Base-by-base conservation (phyloP, 75 land plant genomes). In the Pinus albicaulis region DNA sequence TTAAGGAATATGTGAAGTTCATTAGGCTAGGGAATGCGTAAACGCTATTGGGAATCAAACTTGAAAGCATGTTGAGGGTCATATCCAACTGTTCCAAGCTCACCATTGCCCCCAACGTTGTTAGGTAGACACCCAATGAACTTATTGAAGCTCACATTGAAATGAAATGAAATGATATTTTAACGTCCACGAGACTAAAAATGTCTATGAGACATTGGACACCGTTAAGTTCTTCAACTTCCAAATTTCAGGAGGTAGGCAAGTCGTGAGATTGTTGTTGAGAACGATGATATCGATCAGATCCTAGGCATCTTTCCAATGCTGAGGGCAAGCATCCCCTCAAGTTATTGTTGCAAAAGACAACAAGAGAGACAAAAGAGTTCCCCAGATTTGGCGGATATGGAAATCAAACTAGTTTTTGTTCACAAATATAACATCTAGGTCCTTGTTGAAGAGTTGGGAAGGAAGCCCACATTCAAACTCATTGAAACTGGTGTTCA, bases 11-110 rank as follows among this genome's bases (percentile, higher is more conserved):
- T 1, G 88, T 83, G 62, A 94, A 88, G 69, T 89, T 88, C 71
- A 86, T 36, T 60, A 94, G 62, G 2, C 60, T 77, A 15, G 91
- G 88, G 17, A 94, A 82, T 8, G 25, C 28, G 72, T 95, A 94
- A 38, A 94, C 83, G 57, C 57, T 58, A 12, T 72, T 79, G 0
- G 95, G 91, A 10, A 95, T 88, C 8, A 13, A 73, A 31, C 98
- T 96, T 23, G 91, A 79, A 17, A 95, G 75, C 81, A 77, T 57
- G 75, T 95, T 95, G 81, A 87, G 85, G 2, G 86, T 89, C 70
- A 95, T 82, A 70, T 87, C 81, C 60, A 95, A 78, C 65, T 85
- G 88, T 78, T 93, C 89, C 56, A 95, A 24, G 53, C 71, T 82
- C 17, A 60, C 73, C 87, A 93, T 72, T 34, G 73, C n/a, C 61